Conservation (phyloP, 1,139 yeast species). For the Saccharomycopsis hybrid region DNA sequence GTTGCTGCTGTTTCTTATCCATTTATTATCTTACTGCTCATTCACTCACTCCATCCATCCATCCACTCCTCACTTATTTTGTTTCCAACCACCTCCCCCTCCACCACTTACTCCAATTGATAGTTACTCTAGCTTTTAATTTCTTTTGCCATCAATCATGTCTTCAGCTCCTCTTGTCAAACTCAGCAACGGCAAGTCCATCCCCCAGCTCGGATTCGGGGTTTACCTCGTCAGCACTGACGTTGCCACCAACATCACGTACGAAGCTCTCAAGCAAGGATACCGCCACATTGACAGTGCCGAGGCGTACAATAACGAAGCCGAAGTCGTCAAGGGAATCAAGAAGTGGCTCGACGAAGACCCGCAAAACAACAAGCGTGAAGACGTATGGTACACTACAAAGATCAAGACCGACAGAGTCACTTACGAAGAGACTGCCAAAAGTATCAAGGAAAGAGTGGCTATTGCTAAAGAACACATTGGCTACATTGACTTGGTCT, state of each 20-base stretch:
- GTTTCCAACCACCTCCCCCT: too few relatives aligned
- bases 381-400: background rate
- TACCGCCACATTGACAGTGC: constrained; percentile 77
- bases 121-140: too few relatives aligned
- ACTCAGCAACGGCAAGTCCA: constrained; percentile 49
- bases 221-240: constrained; percentile 60
- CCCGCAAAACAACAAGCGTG: constrained; percentile 25
- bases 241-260: constrained; percentile 52
- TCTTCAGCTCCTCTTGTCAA: background rate
- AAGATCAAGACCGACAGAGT: constrained; percentile 35
- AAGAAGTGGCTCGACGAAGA: constrained; percentile 55
- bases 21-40: too few relatives aligned
- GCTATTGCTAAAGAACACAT: constrained; percentile 26
- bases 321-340: constrained; percentile 66
- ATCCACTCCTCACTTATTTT: too few relatives aligned
- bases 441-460: constrained; percentile 34
- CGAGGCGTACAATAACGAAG: constrained; percentile 70
- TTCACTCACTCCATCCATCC: too few relatives aligned
- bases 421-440: constrained; percentile 30
- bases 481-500: constrained; percentile 31
- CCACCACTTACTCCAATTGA: too few relatives aligned
- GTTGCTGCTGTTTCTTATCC: too few relatives aligned
- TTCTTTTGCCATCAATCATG: too few relatives aligned
- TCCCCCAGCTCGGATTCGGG: constrained; percentile 63
- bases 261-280: constrained; percentile 63